Base-by-base conservation (phyloP, 2,329 filamentous ascomycete genomes). In the Colletotrichum sp. region DNA sequence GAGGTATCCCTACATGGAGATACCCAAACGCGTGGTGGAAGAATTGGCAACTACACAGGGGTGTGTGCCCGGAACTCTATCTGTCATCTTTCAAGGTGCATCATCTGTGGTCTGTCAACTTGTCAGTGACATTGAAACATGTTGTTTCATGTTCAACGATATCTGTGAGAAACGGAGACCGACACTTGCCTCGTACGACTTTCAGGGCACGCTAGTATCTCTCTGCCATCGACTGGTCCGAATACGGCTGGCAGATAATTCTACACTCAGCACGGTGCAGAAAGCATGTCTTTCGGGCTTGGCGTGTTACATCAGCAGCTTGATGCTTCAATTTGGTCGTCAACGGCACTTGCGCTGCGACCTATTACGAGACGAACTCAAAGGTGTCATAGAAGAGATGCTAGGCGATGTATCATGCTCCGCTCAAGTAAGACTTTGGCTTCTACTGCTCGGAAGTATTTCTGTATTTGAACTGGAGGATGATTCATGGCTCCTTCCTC, bases 371-470 rank as follows among this genome's bases (percentile, higher is more conserved):
- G 0, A 52, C 3, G n/a, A 52, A 21, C 44, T 52, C 0, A 52
- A 3, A 21, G 0, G n/a, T 0, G 44, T 24, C 0, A 52, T 13
- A 13, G 0, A 52, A 13, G n/a, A 2, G 44, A 0, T 1, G 0
- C 7, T 18, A 13, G n/a, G n/a, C 44, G 2, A 13, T 21, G 0
- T 52, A 6, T 21, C n/a, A 52, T 13, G 44, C 44, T 24, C 44
- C 2, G 6, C 6, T 21, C 3, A 21, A 21, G 44, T 52, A 0
- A 52, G n/a, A 4, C n/a, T 52, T 21, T 52, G 44, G 44, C 44
- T 52, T 0, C 44, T 52, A 21, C n/a, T 52, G 0, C 0, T 52
- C 0, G 44, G 44, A 52, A 52, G n/a, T 6, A 52, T 52, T 0
- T 52, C 44, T 8, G 44, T 52, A 21, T 52, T 21, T 21, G 44